Base-by-base conservation (phyloP, 345 rosid genomes). In the Isatis tinctoria region DNA sequence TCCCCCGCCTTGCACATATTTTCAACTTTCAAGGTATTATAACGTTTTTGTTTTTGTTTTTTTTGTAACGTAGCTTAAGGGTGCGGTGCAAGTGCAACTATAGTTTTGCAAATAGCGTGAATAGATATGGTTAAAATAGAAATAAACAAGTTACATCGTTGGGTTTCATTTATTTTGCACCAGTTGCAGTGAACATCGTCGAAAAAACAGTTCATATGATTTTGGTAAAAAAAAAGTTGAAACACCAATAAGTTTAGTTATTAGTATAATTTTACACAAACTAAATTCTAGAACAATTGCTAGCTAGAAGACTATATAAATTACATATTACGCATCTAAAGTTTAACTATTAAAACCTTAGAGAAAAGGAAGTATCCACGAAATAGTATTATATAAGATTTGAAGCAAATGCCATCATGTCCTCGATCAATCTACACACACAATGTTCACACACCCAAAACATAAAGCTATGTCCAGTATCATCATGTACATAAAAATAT, bases 401-500 rank as follows among this genome's bases (percentile, higher is more conserved):
- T 53, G 47, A 28, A 51, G 41, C 49, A 74, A 74, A 37, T 44
- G 10, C 17, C 33, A 49, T 30, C 20, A 49, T 16, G 40, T 44
- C 53, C 14, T 54, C 35, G 26, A 62, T 57, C 73, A 58, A 74
- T 60, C 48, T 63, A 17, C 60, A 26, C 58, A 52, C 39, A 61
- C 40, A 69, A 51, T 49, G 61, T 59, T 57, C 53, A 26, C 43
- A 67, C 43, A 66, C 39, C 68, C 22, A 43, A 68, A 27, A 59
- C 53, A 74, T 28, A 61, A 58, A 75, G 58, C 69, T 51, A 76
- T 43, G 59, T 53, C 58, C 70, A 69, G 40, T 32, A 53, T 54
- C 70, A 44, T 27, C 66, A 69, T 76, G 60, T 63, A 69, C 78
- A n/a, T 60, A 47, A 10, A 60, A 49, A 61, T 47, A 77, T 5